Evolutionary conservation across 73 alveolate genomes (phyloP).

Genomic region (Paramecium sonneborni): DNA sequence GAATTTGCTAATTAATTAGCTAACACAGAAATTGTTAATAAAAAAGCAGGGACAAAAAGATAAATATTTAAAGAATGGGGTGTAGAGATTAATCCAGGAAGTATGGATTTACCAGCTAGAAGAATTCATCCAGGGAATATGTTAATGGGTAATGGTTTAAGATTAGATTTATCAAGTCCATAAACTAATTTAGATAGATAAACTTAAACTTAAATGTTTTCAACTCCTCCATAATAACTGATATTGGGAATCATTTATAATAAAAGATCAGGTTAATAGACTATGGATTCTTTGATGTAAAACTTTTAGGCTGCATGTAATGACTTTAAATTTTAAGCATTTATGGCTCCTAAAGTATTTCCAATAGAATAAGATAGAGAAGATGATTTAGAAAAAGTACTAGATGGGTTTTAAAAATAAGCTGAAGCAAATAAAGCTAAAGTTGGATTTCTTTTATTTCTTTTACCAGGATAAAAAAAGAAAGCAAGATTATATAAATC

Average conservation of each 20-base stretch:
- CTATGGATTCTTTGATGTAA: slow-evolving; percentile 27
- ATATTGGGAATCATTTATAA: background rate
- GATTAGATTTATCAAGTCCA: slow-evolving; percentile 69
- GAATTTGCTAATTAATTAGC: slow-evolving; percentile 63
- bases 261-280: background rate
- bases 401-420: background rate
- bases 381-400: background rate
- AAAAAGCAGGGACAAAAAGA: slow-evolving; percentile 63
- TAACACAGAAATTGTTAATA: slow-evolving; percentile 64
- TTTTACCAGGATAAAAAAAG: slow-evolving; percentile 37
- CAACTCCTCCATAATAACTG: slow-evolving; percentile 19
- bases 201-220: slow-evolving; percentile 84
- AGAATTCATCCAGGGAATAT: slow-evolving; percentile 72
- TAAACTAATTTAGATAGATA: slow-evolving; percentile 81
- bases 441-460: slow-evolving; percentile 23
- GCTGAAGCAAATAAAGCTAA: slow-evolving; percentile 20
- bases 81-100: slow-evolving; percentile 71
- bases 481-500: slow-evolving; percentile 37
- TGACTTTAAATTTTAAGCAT: slow-evolving; percentile 39
- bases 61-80: slow-evolving; percentile 84
- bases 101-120: slow-evolving; percentile 58
- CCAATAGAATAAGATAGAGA: slow-evolving; percentile 33
- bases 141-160: slow-evolving; percentile 70
- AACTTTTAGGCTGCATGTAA: slow-evolving; percentile 32
- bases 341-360: background rate